Evolutionary conservation across 768 basidiomycete species (phyloP).

Genomic region (Termitomyces sp.): DNA sequence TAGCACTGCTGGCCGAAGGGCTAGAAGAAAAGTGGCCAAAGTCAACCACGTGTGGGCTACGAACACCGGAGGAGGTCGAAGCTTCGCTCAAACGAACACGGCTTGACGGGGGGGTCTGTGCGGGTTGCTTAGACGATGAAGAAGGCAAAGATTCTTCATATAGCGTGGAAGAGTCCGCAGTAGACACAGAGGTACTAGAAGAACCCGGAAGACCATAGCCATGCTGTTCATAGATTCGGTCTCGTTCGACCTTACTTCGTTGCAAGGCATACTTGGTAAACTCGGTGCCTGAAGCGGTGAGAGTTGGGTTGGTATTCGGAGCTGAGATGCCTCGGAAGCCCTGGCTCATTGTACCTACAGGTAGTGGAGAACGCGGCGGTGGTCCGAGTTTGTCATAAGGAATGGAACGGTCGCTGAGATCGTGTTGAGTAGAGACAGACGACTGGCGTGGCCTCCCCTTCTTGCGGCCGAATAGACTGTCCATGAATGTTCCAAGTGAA

Average conservation of each 20-base stretch:
- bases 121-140: constrained; percentile 21
- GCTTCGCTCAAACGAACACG: constrained; percentile 54
- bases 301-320: constrained; percentile 79
- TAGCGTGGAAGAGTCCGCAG: constrained; percentile 57
- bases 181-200: constrained; percentile 46
- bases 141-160: constrained; percentile 50
- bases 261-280: constrained; percentile 59
- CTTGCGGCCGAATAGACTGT: constrained; percentile 64
- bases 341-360: constrained; percentile 54
- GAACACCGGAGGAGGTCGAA: constrained; percentile 44
- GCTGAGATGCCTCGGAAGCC: constrained; percentile 70
- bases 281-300: constrained; percentile 70
- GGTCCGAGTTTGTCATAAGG: constrained; percentile 69
- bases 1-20: constrained; percentile 25
- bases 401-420: constrained; percentile 63
- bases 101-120: constrained; percentile 34
- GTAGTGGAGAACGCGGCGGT: constrained; percentile 55
- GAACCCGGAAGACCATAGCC: constrained; percentile 44
- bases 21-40: constrained; percentile 42
- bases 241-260: constrained; percentile 51
- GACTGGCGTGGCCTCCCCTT: constrained; percentile 59
- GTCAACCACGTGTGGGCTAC: constrained; percentile 52
- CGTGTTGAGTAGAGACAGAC: constrained; percentile 56
- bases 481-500: constrained; percentile 39
- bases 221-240: constrained; percentile 44